Evolutionary conservation across 768 basidiomycete genomes (phyloP), one percentile per base, ranked within the genome.

Genomic region (Megacollybia marginata): DNA sequence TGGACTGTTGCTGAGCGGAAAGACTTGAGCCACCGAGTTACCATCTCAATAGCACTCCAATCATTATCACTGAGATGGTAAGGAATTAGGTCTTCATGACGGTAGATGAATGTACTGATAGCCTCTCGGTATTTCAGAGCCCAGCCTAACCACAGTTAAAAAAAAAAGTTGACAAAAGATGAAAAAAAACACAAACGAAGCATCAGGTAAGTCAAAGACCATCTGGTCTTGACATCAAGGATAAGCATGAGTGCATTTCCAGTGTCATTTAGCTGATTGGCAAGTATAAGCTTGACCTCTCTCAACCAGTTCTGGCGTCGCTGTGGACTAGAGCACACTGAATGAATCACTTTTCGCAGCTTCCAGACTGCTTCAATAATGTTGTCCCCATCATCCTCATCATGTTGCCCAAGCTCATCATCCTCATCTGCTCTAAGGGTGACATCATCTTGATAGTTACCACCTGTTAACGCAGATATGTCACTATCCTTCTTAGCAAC

Each of bases 121-220:
- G 23, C 23, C 2, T 28, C 23, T 28, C 6, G 2, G 6, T 28
- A 6, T 6, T 3, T 6, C 6, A 28, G 6, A 6, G 23, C 23
- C 23, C n/a, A n/a, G n/a, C n/a, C n/a, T n/a, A n/a, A n/a, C n/a
- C n/a, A n/a, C n/a, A n/a, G n/a, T n/a, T n/a, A n/a, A n/a, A n/a
- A n/a, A n/a, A n/a, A n/a, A n/a, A n/a, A n/a, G n/a, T n/a, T n/a
- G n/a, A n/a, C 10, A 10, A 36, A 36, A 36, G n/a, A n/a, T n/a
- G 23, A 28, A 6, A 28, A 28, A 3, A 2, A 28, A 28, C 23
- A 28, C 60, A 18, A 47, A 68, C 61, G 50, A 5, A 68, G 55
- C 65, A 68, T 66, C 19, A 61, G 56, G 48, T 65, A 60, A 23
- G 65, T 65, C 11, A 64, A 68, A 0, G 59, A 58, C 67, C 67